A percentile compares a stretch with the other conserved stretches of the same genome.
These are phyloP conservation scores for Gloeostereum incarnatum DNA, from an alignment of 768 basidiomycete genomes.

Conservation along the genomic window DNA sequence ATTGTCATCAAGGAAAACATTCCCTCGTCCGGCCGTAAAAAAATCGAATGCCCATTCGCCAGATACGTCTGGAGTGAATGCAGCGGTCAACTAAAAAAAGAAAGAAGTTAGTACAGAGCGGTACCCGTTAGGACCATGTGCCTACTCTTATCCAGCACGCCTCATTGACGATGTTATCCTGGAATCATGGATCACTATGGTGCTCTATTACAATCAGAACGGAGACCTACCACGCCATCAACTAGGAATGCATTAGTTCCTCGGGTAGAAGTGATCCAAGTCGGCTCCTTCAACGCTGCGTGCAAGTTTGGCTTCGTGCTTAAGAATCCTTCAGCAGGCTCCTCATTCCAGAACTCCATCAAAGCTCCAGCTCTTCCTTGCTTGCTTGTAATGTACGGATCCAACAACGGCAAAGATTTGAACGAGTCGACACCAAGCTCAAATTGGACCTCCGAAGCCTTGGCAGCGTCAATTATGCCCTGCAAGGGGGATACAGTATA, in stretches of 20 bases:
- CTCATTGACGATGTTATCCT: slow-evolving; percentile 30
- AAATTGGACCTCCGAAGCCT: no score
- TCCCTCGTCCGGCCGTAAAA: slow-evolving; percentile 31
- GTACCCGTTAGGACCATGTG: slow-evolving; percentile 8
- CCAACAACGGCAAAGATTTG: slow-evolving; percentile 41
- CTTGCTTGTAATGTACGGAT: slow-evolving; percentile 28
- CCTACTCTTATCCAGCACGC: slow-evolving; percentile 32
- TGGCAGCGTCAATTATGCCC: slow-evolving; percentile 35
- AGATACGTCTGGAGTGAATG: slow-evolving; percentile 40
- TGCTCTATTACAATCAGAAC: neutral
- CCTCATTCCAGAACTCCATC: slow-evolving; percentile 37
- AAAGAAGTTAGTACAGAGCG: slow-evolving; percentile 1
- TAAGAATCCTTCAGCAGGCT: slow-evolving; percentile 26
- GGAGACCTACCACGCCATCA: slow-evolving; percentile 29
- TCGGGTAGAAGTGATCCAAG: slow-evolving; percentile 28
- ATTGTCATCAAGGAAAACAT: slow-evolving; percentile 41
- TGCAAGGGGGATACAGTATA: slow-evolving; percentile 51
- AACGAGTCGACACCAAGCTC: slow-evolving; percentile 32
- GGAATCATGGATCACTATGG: neutral
- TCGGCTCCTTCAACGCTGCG: slow-evolving; percentile 12
- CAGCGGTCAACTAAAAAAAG: slow-evolving; percentile 24
- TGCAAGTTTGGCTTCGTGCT: slow-evolving; percentile 17
- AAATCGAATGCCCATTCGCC: slow-evolving; percentile 43
- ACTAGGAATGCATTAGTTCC: slow-evolving; percentile 26
- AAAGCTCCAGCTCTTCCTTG: slow-evolving; percentile 28